These are phyloP conservation scores for Aspergillus bombycis DNA, from an alignment of 2,329 filamentous ascomycete genomes.

Conservation along the genomic window DNA sequence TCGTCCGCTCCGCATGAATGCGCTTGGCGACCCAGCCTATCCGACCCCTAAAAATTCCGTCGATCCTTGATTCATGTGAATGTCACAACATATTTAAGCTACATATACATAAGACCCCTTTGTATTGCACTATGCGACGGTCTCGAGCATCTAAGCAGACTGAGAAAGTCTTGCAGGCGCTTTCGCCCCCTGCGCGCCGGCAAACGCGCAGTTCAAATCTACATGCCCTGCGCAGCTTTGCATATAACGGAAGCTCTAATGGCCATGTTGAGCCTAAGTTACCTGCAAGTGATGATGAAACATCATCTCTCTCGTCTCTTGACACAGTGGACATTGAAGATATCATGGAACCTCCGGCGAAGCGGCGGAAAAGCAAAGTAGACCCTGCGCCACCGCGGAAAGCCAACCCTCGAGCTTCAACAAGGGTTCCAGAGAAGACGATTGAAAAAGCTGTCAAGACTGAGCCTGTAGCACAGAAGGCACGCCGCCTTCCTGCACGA, in stretches of 20 bases:
- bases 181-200: slow-evolving; percentile 49
- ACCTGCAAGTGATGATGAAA: slow-evolving; percentile 30
- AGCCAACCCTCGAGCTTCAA: neutral
- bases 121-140: slow-evolving; percentile 54
- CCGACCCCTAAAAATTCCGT: slow-evolving; percentile 3
- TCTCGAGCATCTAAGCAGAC: slow-evolving; percentile 64
- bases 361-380: slow-evolving; percentile 54
- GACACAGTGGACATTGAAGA: slow-evolving; percentile 63
- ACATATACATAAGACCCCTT: neutral
- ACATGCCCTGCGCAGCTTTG: slow-evolving; percentile 32
- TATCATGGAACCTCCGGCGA: slow-evolving; percentile 41
- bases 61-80: slow-evolving; percentile 26
- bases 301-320: slow-evolving; percentile 40
- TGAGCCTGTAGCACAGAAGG: slow-evolving; percentile 28
- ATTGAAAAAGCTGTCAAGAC: slow-evolving; percentile 31
- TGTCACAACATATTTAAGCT: neutral
- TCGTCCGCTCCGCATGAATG: neutral
- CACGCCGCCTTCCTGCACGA: slow-evolving; percentile 45
- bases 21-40: neutral
- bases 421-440: slow-evolving; percentile 8
- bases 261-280: slow-evolving; percentile 32
- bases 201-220: slow-evolving; percentile 44
- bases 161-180: slow-evolving; percentile 56
- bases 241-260: slow-evolving; percentile 24
- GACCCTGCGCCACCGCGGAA: slow-evolving; percentile 29